A percentile compares a stretch with the other conserved stretches of the same genome.
Conservation (phyloP, 78 protist species). For the Monocercomonoides exilis region DNA sequence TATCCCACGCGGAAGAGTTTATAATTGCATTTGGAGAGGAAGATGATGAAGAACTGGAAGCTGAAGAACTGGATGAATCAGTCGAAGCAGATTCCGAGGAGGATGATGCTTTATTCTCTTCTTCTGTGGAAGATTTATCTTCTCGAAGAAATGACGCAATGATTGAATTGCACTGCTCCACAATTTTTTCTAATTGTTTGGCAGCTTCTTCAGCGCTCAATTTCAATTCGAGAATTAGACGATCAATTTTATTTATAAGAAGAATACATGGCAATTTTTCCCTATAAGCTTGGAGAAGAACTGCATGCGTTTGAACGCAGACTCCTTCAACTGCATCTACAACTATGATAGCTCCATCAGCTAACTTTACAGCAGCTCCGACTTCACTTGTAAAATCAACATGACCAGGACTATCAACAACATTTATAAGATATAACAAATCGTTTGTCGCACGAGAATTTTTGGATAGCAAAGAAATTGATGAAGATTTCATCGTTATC, state of each 20-base stretch:
- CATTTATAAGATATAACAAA: constrained; percentile 31
- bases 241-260: constrained; percentile 74
- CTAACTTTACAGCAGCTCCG: not conserved
- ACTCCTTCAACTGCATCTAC: constrained; percentile 86
- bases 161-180: not conserved
- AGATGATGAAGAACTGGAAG: no score
- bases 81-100: not conserved
- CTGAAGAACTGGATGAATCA: no score
- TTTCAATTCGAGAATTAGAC: constrained; percentile 65
- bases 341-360: constrained; percentile 69
- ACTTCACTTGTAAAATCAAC: constrained; percentile 80
- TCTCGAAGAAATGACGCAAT: not conserved
- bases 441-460: not conserved
- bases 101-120: not conserved
- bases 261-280: constrained; percentile 66
- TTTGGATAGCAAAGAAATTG: constrained; percentile 64
- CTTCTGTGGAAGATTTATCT: not conserved
- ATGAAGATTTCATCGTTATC: constrained; percentile 91
- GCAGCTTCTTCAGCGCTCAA: constrained; percentile 70
- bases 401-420: constrained; percentile 88
- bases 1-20: constrained; percentile 16
- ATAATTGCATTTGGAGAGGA: no score
- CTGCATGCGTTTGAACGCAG: constrained; percentile 76
- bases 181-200: constrained; percentile 48
- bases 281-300: constrained; percentile 75